Conservation (phyloP, 2,329 filamentous ascomycete species). For the Nakataea oryzae region DNA sequence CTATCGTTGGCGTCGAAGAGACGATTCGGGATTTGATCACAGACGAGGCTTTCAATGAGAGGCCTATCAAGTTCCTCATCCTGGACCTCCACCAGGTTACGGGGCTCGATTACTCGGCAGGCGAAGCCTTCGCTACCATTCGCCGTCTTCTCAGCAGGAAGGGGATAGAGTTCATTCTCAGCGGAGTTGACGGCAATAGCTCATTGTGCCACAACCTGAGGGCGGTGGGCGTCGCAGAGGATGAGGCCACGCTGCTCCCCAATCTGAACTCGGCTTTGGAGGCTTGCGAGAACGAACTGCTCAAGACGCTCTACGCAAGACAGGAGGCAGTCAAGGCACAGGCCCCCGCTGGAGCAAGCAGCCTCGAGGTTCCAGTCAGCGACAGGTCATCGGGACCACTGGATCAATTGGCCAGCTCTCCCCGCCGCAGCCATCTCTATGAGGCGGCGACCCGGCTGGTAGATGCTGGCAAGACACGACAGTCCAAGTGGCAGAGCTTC, state of each 20-base stretch:
- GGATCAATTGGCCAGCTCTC: slow-evolving; percentile 58
- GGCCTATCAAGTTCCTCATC: slow-evolving; percentile 81
- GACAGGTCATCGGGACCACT: slow-evolving; percentile 9
- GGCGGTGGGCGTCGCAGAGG: slow-evolving; percentile 71
- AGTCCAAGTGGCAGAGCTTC: slow-evolving; percentile 71
- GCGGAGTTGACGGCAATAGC: slow-evolving; percentile 66
- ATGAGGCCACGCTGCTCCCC: slow-evolving; percentile 71
- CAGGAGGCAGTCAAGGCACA: slow-evolving; percentile 39
- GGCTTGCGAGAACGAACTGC: slow-evolving; percentile 85
- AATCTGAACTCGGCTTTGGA: slow-evolving; percentile 90
- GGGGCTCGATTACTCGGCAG: slow-evolving; percentile 90
- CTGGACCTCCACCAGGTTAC: slow-evolving; percentile 84
- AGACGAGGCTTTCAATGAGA: slow-evolving; percentile 65
- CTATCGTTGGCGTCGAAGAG: slow-evolving; percentile 89
- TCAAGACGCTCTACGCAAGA: slow-evolving; percentile 67
- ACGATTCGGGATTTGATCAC: slow-evolving; percentile 74
- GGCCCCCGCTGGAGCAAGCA: slow-evolving; percentile 11
- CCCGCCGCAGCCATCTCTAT: slow-evolving; percentile 66
- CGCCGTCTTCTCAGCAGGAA: slow-evolving; percentile 72
- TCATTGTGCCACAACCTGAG: slow-evolving; percentile 69
- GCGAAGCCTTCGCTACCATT: slow-evolving; percentile 88
- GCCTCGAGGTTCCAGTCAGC: slow-evolving; percentile 36
- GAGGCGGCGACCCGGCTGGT: slow-evolving; percentile 70
- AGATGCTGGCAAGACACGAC: slow-evolving; percentile 43
- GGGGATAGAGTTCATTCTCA: slow-evolving; percentile 71